Evolutionary conservation across 805 yeast genomes (phyloP).

Genomic region (Zygotorulaspora sp.): DNA sequence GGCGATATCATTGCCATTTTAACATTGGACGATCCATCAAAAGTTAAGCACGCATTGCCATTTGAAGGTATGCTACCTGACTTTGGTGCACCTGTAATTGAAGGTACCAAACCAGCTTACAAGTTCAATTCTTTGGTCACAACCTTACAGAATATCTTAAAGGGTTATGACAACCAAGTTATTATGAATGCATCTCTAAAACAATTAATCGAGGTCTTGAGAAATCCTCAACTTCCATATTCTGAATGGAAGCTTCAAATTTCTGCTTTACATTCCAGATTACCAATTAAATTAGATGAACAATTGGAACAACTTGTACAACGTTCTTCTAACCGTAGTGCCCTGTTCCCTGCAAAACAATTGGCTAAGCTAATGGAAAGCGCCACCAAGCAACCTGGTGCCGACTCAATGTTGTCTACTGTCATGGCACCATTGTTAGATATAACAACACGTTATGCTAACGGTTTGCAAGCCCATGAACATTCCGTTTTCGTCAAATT

Average conservation of each 20-base stretch:
- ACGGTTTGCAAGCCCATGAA: constrained; percentile 83
- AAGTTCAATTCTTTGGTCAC: constrained; percentile 54
- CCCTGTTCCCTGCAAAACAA: constrained; percentile 92
- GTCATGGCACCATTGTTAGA: constrained; percentile 69
- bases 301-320: constrained; percentile 61
- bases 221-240: constrained; percentile 80
- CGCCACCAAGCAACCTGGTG: constrained; percentile 44
- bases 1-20: constrained; percentile 96
- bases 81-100: constrained; percentile 74
- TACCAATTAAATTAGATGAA: constrained; percentile 73
- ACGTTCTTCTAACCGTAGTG: constrained; percentile 58
- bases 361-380: constrained; percentile 67
- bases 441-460: constrained; percentile 62
- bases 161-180: constrained; percentile 93
- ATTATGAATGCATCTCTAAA: constrained; percentile 81
- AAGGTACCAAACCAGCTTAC: constrained; percentile 82
- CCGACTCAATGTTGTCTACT: constrained; percentile 49
- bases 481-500: constrained; percentile 66
- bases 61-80: constrained; percentile 92
- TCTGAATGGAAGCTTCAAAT: constrained; percentile 84
- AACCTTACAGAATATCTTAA: constrained; percentile 71
- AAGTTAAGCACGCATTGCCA: constrained; percentile 94
- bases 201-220: constrained; percentile 64
- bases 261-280: constrained; percentile 88
- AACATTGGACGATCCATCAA: constrained; percentile 92